A percentile compares a stretch with the other conserved stretches of the same genome.
Conservation (phyloP, 2,329 filamentous ascomycete genomes). For the Aplosporella prunicola region DNA sequence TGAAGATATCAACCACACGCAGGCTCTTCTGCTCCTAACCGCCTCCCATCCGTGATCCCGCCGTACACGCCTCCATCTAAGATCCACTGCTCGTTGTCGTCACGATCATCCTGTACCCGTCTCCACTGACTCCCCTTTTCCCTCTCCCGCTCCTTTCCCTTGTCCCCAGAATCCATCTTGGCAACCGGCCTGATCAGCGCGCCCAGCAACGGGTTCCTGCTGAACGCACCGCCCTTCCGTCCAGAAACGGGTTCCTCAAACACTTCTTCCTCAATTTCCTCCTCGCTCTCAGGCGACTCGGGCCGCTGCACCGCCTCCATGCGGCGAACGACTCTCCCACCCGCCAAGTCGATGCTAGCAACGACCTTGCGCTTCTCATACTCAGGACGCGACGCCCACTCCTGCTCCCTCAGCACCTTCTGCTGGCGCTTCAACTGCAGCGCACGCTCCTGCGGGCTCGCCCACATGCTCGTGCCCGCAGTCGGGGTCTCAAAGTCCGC, state of each 20-base stretch:
- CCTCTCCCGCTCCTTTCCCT: constrained; percentile 23
- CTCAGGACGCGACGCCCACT: constrained; percentile 75
- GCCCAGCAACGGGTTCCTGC: constrained; percentile 57
- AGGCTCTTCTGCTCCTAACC: constrained; percentile 2
- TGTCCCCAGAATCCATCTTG: constrained; percentile 35
- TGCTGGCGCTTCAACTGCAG: constrained; percentile 78
- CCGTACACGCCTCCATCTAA: constrained; percentile 43
- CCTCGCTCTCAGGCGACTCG: constrained; percentile 40
- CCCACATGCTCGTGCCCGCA: constrained; percentile 65
- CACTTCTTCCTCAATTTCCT: constrained; percentile 40
- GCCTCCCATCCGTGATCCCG: constrained; percentile 14
- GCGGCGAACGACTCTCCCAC: constrained; percentile 63
- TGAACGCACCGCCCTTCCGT: constrained; percentile 49
- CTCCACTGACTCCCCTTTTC: constrained; percentile 37
- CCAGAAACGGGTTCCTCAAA: constrained; percentile 17
- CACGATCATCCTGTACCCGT: constrained; percentile 43
- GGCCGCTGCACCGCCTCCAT: constrained; percentile 55
- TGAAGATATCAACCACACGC: background rate
- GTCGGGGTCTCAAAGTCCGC: constrained; percentile 58
- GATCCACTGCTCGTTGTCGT: constrained; percentile 46
- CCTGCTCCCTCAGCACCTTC: constrained; percentile 71
- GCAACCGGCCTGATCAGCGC: constrained; percentile 56
- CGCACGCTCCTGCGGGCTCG: constrained; percentile 71
- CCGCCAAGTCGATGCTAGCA: constrained; percentile 72
- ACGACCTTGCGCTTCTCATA: constrained; percentile 84